These are phyloP conservation scores for Barbatosphaeria neglecta DNA, from an alignment of 495 filamentous ascomycete species.

Conservation along the genomic window DNA sequence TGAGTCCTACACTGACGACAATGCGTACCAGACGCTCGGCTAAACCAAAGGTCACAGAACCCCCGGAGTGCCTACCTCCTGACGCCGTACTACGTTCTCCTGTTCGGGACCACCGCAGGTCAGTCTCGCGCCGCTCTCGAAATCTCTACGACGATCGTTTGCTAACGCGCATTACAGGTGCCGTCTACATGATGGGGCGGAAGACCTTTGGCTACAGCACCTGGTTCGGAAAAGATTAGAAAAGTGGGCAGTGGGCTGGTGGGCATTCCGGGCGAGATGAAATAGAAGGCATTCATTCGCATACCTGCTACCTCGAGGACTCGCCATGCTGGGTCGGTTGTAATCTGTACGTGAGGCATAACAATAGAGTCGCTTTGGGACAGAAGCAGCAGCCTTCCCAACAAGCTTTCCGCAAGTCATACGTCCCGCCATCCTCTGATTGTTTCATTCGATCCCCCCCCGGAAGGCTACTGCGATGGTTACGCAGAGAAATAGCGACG, in stretches of 20 bases:
- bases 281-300: not conserved
- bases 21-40: not conserved
- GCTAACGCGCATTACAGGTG: conserved; percentile 47
- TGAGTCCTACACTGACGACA: conserved; percentile 31
- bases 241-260: not conserved
- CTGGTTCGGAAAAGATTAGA: conserved; percentile 64
- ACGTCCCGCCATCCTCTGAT: too few species aligned
- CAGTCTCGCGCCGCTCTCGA: conserved; percentile 5
- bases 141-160: conserved; percentile 11
- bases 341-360: conserved; percentile 14
- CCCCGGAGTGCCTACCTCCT: conserved; percentile 54
- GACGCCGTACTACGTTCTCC: conserved; percentile 60
- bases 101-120: conserved; percentile 50
- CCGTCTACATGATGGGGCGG: conserved; percentile 46
- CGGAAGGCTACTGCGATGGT: too few species aligned
- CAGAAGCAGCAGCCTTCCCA: not conserved
- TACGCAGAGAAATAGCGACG: too few species aligned
- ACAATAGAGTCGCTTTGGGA: conserved; percentile 4
- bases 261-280: not conserved
- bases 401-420: too few species aligned
- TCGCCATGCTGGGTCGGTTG: not conserved
- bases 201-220: conserved; percentile 71
- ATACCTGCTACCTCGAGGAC: too few species aligned
- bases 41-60: conserved; percentile 32
- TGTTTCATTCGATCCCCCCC: too few species aligned